Conservation (phyloP, 495 filamentous ascomycete species). For the Xylona heveae region DNA sequence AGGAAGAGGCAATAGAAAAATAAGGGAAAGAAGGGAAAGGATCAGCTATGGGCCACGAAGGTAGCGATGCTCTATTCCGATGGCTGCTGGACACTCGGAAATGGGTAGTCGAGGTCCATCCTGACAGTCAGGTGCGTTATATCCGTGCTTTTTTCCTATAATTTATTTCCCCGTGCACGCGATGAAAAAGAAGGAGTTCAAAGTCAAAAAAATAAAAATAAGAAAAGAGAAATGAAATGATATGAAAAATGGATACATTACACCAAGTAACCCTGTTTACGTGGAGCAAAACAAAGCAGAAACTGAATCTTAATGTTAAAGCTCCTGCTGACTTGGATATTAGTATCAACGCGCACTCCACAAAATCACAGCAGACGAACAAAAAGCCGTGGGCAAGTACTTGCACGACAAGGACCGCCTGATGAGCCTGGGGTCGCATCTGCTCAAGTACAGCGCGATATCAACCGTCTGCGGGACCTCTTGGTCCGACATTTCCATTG, state of each 20-base stretch:
- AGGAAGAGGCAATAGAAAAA: no score
- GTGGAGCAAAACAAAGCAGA: not conserved
- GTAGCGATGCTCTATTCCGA: no score
- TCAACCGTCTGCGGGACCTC: constrained; percentile 35
- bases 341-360: constrained; percentile 32
- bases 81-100: constrained; percentile 12
- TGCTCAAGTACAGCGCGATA: constrained; percentile 62
- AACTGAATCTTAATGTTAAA: not conserved
- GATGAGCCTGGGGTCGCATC: constrained; percentile 48
- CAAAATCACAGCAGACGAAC: constrained; percentile 31
- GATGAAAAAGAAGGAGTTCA: no score
- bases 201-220: no score
- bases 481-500: constrained; percentile 41
- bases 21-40: no score
- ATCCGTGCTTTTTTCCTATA: not conserved
- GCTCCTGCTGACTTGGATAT: not conserved
- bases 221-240: no score
- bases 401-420: constrained; percentile 41
- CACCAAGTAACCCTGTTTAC: not conserved
- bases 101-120: not conserved
- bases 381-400: constrained; percentile 27
- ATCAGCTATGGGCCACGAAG: no score
- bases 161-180: no score
- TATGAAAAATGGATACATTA: not conserved
- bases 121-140: not conserved